A percentile compares a stretch with the other conserved stretches of the same genome.
Evolutionary conservation across 345 rosid species (phyloP).

Genomic region (Syzygium oleosum): DNA sequence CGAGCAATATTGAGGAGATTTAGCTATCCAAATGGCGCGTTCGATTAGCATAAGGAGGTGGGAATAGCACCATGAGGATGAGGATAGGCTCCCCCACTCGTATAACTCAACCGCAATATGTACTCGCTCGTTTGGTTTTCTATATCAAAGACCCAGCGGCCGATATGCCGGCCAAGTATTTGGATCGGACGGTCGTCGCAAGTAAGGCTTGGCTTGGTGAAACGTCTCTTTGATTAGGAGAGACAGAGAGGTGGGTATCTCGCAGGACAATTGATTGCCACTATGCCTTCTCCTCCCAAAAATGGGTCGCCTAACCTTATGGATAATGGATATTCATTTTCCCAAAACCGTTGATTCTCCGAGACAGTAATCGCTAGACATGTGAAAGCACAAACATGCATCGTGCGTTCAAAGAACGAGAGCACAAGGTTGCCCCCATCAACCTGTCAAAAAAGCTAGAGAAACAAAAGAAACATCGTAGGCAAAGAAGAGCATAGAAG

Average conservation of each 20-base stretch:
- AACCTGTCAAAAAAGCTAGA: neutral
- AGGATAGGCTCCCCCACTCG: neutral
- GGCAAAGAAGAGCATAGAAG: neutral
- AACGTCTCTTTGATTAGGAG: neutral
- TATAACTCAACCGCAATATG: neutral
- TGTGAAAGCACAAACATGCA: neutral
- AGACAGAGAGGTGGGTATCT: neutral
- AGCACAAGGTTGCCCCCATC: neutral
- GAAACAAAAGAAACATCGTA: neutral
- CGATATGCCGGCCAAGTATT: neutral
- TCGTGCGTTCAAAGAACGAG: neutral
- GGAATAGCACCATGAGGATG: neutral
- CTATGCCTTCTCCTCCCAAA: neutral
- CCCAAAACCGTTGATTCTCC: neutral
- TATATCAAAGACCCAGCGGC: neutral
- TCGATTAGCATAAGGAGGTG: neutral
- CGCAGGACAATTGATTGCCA: neutral
- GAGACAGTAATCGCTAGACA: neutral
- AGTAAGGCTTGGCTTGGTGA: neutral
- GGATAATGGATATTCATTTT: neutral
- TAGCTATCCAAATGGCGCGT: neutral
- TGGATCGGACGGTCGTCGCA: neutral
- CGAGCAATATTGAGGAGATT: neutral
- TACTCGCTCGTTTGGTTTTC: neutral
- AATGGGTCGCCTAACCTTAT: neutral